Conservation (phyloP, 345 rosid species). For the Moricandia arvensis region DNA sequence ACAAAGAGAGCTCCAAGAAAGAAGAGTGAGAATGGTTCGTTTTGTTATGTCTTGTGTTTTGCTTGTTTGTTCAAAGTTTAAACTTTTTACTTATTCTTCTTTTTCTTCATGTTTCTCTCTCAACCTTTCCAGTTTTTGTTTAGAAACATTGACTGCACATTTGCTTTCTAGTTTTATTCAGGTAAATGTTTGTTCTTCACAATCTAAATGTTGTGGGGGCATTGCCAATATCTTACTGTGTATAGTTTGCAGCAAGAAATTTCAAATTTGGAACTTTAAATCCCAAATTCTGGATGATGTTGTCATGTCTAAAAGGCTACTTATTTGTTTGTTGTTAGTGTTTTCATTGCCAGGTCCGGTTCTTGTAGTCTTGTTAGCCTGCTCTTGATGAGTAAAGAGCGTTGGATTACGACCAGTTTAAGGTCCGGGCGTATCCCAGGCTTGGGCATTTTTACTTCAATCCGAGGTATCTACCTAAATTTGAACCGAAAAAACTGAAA, state of each 20-base stretch:
- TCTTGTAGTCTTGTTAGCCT: not conserved
- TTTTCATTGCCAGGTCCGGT: not conserved
- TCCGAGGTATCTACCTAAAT: no score
- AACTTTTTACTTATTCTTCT: not conserved
- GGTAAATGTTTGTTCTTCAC: conserved; percentile 10
- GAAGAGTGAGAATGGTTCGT: conserved; percentile 8
- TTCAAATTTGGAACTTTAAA: not conserved
- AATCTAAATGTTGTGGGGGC: not conserved
- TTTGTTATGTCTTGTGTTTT: not conserved
- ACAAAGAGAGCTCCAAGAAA: conserved; percentile 25
- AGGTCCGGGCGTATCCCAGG: not conserved
- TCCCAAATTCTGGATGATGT: not conserved
- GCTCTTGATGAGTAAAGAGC: not conserved
- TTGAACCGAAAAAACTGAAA: no score
- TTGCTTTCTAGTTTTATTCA: conserved; percentile 12
- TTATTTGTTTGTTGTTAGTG: not conserved
- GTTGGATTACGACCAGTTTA: no score
- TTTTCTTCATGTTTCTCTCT: not conserved
- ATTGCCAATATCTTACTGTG: not conserved
- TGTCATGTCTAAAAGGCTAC: not conserved
- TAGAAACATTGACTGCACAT: conserved; percentile 6
- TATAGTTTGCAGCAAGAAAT: not conserved
- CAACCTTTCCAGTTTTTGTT: not conserved
- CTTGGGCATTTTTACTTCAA: no score
- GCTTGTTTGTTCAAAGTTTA: conserved; percentile 17